Conservation (phyloP, 2,329 filamentous ascomycete species). For the Cercospora sp. region DNA sequence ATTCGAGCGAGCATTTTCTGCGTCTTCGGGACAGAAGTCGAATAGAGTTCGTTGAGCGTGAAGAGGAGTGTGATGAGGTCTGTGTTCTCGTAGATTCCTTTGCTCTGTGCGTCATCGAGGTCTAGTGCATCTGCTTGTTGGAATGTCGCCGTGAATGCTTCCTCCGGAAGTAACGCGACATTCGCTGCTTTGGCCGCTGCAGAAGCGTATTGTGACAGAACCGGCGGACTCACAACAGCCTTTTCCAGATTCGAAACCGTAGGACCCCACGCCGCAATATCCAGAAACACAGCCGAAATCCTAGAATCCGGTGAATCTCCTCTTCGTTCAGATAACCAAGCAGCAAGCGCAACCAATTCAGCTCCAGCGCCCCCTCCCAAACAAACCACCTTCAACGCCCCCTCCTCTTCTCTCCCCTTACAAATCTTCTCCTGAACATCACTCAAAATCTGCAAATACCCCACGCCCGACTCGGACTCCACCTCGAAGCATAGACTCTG, state of each 20-base stretch:
- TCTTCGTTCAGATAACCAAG: constrained; percentile 42
- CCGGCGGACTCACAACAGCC: constrained; percentile 55
- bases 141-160: constrained; percentile 45
- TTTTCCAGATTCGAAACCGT: constrained; percentile 62
- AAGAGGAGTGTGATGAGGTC: constrained; percentile 80
- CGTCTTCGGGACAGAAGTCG: constrained; percentile 70
- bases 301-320: background rate
- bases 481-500: constrained; percentile 81
- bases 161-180: constrained; percentile 38
- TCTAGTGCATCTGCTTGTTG: constrained; percentile 55
- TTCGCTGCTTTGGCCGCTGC: constrained; percentile 47
- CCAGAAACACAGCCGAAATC: constrained; percentile 63
- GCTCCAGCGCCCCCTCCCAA: constrained; percentile 67
- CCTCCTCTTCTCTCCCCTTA: background rate
- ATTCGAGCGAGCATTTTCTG: constrained; percentile 74
- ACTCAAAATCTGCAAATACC: constrained; percentile 67
- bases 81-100: constrained; percentile 34
- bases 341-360: constrained; percentile 65
- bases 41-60: constrained; percentile 93
- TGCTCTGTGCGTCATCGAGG: constrained; percentile 41
- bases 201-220: constrained; percentile 52
- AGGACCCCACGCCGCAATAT: constrained; percentile 75
- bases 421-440: constrained; percentile 36
- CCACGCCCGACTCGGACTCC: constrained; percentile 86
- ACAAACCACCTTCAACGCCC: constrained; percentile 51